Conservation (phyloP, 163 green algal genomes). For the Chlamydomonas reinhardtii region DNA sequence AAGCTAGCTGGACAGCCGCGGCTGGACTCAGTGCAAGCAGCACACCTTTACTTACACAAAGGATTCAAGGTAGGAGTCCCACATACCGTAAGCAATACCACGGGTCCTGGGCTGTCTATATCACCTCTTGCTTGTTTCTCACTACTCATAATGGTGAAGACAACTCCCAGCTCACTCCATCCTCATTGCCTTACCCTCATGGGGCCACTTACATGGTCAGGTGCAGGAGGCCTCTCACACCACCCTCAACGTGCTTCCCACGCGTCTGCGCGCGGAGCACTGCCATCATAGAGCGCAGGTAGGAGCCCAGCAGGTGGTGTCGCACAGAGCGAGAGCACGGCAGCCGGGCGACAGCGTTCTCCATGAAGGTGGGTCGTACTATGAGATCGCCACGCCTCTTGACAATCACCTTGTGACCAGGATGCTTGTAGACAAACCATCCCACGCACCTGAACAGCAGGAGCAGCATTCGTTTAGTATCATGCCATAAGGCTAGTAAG, state of each 20-base stretch:
- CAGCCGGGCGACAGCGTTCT: conserved; percentile 20
- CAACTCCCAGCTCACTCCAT: no score
- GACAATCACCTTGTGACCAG: conserved; percentile 41
- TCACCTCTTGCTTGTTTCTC: no score
- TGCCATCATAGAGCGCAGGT: conserved; percentile 29
- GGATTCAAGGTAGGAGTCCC: no score
- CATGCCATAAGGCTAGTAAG: no score
- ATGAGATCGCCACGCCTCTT: conserved; percentile 40
- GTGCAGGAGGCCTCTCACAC: conserved; percentile 26
- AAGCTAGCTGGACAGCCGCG: no score
- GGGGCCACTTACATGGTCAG: conserved; percentile 1
- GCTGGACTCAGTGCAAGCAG: no score
- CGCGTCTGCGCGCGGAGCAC: conserved; percentile 23
- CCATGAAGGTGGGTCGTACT: conserved; percentile 26
- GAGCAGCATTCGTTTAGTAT: no score
- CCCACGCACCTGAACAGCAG: conserved; percentile 11
- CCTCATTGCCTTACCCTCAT: no score
- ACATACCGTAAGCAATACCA: no score
- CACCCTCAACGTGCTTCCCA: conserved; percentile 42
- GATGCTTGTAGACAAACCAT: conserved; percentile 49
- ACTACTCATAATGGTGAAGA: no score
- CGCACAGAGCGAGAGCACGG: conserved; percentile 16
- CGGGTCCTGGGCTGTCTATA: no score
- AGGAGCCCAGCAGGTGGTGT: conserved; percentile 42
- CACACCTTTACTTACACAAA: no score